phyloP scores from a whole-genome alignment of 148 eudicot genomes.

The Amaranthus cruentus region DNA sequence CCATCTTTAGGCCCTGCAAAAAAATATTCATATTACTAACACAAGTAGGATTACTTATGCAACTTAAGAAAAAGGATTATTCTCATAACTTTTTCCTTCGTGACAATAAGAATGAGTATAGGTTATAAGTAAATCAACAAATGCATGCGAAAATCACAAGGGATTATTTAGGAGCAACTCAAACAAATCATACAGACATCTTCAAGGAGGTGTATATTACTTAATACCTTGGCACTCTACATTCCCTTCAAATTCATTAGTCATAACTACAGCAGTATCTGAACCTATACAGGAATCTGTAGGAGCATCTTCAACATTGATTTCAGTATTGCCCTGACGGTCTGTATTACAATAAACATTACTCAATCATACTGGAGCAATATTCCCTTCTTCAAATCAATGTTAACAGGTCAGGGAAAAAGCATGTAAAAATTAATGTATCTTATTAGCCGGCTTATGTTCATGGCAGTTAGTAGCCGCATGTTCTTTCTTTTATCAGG shows the following conservation, averaged over 20 bases:
- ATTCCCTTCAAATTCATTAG: neutral
- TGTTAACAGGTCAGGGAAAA: neutral
- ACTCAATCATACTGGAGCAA: neutral
- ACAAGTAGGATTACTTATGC: neutral
- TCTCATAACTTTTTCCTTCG: neutral
- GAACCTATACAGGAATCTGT: neutral
- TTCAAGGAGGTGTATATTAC: too few species aligned
- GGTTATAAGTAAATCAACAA: neutral
- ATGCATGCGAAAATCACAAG: neutral
- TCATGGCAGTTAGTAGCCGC: too few species aligned
- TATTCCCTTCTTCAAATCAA: neutral
- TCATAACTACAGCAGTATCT: neutral
- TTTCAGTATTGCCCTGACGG: constrained; percentile 3
- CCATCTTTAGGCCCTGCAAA: neutral
- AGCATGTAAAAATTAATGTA: neutral
- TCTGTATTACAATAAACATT: neutral
- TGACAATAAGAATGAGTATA: neutral
- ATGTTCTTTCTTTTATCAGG: too few species aligned
- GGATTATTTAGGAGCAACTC: neutral
- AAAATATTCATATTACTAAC: neutral
- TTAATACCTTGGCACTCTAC: constrained; percentile 2
- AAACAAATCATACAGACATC: neutral
- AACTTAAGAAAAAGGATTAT: neutral
- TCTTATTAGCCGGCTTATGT: too few species aligned
- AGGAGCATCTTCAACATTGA: neutral